Evolutionary conservation across 371 early-diverging fungal genomes (phyloP).

Genomic region (Blakeslea trispora): DNA sequence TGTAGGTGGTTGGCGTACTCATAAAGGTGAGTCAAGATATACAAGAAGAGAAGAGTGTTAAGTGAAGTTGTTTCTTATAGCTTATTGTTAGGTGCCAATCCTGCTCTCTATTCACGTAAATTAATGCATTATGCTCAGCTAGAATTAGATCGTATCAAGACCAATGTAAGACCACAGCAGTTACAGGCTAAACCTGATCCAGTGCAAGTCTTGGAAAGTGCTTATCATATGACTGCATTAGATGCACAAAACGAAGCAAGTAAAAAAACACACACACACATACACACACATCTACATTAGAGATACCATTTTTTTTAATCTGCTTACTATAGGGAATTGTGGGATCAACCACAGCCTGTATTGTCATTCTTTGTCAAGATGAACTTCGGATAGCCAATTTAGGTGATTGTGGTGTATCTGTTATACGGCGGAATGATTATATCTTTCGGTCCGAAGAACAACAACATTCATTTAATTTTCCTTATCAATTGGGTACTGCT

Average conservation of each 20-base stretch:
- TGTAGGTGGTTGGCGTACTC: constrained; percentile 47
- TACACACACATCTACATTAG: too few species aligned
- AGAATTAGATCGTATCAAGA: constrained; percentile 73
- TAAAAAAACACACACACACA: too few species aligned
- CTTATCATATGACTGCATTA: constrained; percentile 25
- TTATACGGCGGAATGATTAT: constrained; percentile 80
- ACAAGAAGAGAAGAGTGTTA: too few species aligned
- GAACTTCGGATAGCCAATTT: constrained; percentile 89
- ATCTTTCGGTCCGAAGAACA: constrained; percentile 89
- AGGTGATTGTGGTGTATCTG: constrained; percentile 88
- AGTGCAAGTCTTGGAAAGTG: constrained; percentile 20
- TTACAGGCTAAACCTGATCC: constrained; percentile 57
- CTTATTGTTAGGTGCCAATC: constrained; percentile 68
- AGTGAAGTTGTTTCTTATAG: too few species aligned
- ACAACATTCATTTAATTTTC: constrained; percentile 80
- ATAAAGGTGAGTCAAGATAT: constrained; percentile 26
- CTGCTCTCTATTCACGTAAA: constrained; percentile 84
- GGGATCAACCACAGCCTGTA: constrained; percentile 88
- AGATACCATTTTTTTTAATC: too few species aligned
- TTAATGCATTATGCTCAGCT: constrained; percentile 86
- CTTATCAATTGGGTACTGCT: constrained; percentile 72
- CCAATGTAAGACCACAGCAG: constrained; percentile 30
- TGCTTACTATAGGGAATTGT: constrained; percentile 66
- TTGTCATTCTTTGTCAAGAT: constrained; percentile 81
- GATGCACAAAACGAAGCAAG: constrained; percentile 70